Evolutionary conservation across 1,284 basidiomycete species (phyloP).

Genomic region (Sporisorium graminicola): DNA sequence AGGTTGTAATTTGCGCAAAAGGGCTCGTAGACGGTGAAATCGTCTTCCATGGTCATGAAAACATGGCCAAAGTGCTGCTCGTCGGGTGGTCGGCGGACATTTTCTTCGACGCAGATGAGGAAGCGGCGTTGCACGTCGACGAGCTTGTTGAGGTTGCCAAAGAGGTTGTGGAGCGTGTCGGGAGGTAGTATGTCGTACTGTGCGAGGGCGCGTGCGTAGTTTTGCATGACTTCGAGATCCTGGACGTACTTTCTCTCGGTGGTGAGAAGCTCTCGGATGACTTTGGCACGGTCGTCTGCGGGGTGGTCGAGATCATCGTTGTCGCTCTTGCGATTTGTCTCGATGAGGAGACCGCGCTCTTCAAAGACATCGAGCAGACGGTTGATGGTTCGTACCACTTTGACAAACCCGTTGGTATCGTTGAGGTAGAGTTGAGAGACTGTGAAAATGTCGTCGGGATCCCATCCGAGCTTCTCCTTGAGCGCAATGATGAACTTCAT

Average conservation of each 20-base stretch:
- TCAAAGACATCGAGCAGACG: constrained; percentile 86
- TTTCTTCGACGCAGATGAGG: constrained; percentile 81
- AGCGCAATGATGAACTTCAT: constrained; percentile 74
- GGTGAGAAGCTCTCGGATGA: constrained; percentile 87
- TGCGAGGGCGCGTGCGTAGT: constrained; percentile 74
- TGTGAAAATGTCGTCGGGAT: constrained; percentile 72
- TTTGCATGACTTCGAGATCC: constrained; percentile 89
- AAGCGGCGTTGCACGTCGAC: constrained; percentile 97
- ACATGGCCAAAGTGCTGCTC: constrained; percentile 75
- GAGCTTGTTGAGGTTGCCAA: constrained; percentile 93
- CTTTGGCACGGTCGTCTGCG: constrained; percentile 78
- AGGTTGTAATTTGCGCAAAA: constrained; percentile 86
- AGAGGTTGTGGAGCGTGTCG: constrained; percentile 94
- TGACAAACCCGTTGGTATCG: constrained; percentile 90
- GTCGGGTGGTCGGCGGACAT: constrained; percentile 74
- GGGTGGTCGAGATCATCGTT: constrained; percentile 59
- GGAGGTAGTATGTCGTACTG: constrained; percentile 87
- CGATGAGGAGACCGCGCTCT: constrained; percentile 76
- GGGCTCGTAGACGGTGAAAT: constrained; percentile 80
- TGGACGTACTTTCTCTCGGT: constrained; percentile 98
- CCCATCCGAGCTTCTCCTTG: constrained; percentile 72
- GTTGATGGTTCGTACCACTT: constrained; percentile 93
- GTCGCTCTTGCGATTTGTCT: constrained; percentile 72
- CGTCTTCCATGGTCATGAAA: constrained; percentile 82
- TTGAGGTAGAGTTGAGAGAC: constrained; percentile 84